These are phyloP conservation scores for Fennellomyces sp. DNA, from an alignment of 371 early-diverging fungal species.

Conservation along the genomic window DNA sequence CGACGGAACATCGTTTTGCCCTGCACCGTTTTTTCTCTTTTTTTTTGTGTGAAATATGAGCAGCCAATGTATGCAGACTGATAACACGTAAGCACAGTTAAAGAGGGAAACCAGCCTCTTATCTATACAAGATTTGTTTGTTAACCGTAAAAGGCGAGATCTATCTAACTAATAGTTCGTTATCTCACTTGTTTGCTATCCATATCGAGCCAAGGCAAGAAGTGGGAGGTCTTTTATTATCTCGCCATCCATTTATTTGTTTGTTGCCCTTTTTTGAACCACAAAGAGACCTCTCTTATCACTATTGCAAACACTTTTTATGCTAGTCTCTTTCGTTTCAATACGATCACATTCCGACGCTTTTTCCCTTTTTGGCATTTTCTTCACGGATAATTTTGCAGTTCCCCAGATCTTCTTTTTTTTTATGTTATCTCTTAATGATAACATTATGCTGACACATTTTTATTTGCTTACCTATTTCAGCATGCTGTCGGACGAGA, in stretches of 20 bases:
- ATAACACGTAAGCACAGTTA: not conserved
- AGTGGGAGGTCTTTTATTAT: not conserved
- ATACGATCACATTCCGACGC: not conserved
- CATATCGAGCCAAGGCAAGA: not conserved
- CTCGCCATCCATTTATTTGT: not conserved
- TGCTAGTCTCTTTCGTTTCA: not conserved
- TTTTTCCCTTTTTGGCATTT: not conserved
- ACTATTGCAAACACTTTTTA: constrained; percentile 1
- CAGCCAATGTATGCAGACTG: not conserved
- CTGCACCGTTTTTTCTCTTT: not conserved
- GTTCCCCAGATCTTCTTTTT: too few species aligned
- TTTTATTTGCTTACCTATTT: not conserved
- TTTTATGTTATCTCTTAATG: not conserved
- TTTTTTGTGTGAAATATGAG: not conserved
- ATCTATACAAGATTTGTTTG: too few species aligned
- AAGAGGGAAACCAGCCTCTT: not conserved
- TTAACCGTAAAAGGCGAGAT: not conserved
- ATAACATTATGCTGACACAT: not conserved
- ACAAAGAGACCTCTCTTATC: not conserved
- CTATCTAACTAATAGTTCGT: not conserved
- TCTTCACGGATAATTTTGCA: not conserved
- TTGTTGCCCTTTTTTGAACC: constrained; percentile 1
- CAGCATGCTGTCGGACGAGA: too few species aligned
- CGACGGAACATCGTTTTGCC: constrained; percentile 3
- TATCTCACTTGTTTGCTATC: not conserved